A percentile compares a stretch with the other conserved stretches of the same genome.
Evolutionary conservation across 2,329 filamentous ascomycete species (phyloP).

Genomic region (Davidsoniella australis): DNA sequence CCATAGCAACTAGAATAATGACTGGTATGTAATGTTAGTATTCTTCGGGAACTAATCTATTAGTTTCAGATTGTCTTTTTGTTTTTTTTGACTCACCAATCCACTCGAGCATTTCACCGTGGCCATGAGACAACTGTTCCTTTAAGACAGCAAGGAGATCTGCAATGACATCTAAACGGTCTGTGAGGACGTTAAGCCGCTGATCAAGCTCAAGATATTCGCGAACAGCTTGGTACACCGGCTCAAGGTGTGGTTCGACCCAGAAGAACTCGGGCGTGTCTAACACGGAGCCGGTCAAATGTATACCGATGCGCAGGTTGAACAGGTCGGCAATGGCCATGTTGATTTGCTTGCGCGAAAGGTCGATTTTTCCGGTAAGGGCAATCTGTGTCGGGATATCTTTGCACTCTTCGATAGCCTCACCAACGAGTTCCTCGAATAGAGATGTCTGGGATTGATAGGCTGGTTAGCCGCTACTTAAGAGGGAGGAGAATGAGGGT

Average conservation of each 20-base stretch:
- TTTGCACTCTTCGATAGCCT: conserved; percentile 84
- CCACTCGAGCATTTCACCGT: conserved; percentile 80
- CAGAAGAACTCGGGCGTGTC: conserved; percentile 97
- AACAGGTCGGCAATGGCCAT: conserved; percentile 99
- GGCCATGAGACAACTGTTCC: conserved; percentile 85
- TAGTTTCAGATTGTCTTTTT: too few species aligned
- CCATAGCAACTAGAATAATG: conserved; percentile 86
- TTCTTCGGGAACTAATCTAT: background rate
- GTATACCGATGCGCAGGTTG: conserved; percentile 93
- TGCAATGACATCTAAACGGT: conserved; percentile 72
- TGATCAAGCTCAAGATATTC: conserved; percentile 98
- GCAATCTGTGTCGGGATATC: conserved; percentile 88
- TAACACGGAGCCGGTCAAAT: conserved; percentile 88
- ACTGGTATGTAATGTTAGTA: conserved; percentile 33
- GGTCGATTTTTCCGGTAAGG: conserved; percentile 74
- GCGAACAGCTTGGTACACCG: conserved; percentile 86
- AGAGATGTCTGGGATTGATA: conserved; percentile 51
- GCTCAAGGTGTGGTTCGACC: conserved; percentile 92
- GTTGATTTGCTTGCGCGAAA: conserved; percentile 83
- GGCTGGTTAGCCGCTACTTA: conserved; percentile 15
- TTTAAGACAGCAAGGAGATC: conserved; percentile 86
- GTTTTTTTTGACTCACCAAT: conserved; percentile 43
- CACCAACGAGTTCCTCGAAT: conserved; percentile 87
- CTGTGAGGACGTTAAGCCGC: conserved; percentile 72
- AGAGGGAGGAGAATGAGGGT: background rate